Evolutionary conservation across 1,284 basidiomycete species (phyloP).

Genomic region (Heimioporus retisporus): DNA sequence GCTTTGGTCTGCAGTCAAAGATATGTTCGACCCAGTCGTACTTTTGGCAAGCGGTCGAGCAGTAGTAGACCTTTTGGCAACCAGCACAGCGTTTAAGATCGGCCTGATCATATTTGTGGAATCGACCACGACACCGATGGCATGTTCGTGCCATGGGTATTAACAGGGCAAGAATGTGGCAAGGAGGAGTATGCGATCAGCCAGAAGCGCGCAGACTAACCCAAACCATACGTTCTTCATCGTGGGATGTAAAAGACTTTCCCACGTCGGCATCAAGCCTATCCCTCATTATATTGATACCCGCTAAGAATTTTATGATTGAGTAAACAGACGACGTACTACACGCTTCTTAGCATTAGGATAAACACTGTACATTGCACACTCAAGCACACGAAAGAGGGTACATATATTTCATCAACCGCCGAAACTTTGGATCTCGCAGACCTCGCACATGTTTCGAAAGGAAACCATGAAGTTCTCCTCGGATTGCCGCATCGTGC

Average conservation of each 20-base stretch:
- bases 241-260: no score
- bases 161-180: no score
- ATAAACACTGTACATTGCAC: not conserved
- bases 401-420: not conserved
- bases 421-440: not conserved
- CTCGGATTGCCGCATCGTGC: not conserved
- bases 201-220: no score
- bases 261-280: no score
- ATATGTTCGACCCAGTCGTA: slow-evolving; percentile 13
- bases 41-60: slow-evolving; percentile 13
- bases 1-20: slow-evolving; percentile 8
- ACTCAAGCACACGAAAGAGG: not conserved
- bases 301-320: no score
- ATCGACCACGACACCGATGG: not conserved
- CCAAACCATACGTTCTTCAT: no score
- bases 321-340: not conserved
- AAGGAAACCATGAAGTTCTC: not conserved
- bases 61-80: slow-evolving; percentile 19
- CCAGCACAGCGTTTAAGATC: slow-evolving; percentile 18
- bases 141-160: not conserved
- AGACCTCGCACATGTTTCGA: not conserved
- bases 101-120: not conserved
- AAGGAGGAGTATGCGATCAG: no score
- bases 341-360: not conserved
- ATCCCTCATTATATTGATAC: no score